Base-by-base conservation (phyloP, 257 asterid genomes). In the Cruciata laevipes region DNA sequence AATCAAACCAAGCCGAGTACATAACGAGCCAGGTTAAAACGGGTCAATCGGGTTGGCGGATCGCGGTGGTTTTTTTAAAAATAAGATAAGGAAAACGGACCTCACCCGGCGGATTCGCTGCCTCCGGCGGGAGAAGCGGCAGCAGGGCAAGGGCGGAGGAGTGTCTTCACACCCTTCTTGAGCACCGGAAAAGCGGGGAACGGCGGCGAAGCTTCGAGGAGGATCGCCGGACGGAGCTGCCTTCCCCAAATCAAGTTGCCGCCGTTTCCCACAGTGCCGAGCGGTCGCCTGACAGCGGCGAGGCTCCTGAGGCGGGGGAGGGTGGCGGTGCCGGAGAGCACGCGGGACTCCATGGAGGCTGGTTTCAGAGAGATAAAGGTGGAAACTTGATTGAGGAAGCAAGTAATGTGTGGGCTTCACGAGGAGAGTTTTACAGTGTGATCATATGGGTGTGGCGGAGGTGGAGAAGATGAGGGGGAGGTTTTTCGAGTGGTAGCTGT, bases 31-130 rank as follows among this genome's bases (percentile, higher is more conserved):
- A 75, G 73, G 65, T 53, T 12, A 74, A 27, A 27, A 53, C 71
- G 66, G 55, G 55, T 16, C 17, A 37, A 42, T 42, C 51, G 51
- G 75, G 73, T 72, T n/a, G 69, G 71, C 60, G 55, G 24, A 37
- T 40, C 32, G 11, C n/a, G 25, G 60, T 12, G 25, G 24, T 3
- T 2, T 63, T 66, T 42, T 42, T 2, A 42, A 42, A 3, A 42
- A 42, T 9, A 9, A 42, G 51, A 42, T 37, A 42, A 71, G 71
- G 66, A 56, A 68, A 83, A 84, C 83, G 87, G 87, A 84, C 79
- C 88, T 85, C 84, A 90, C 99, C 97, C 99, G 77, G 89, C 68
- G 75, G 96, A 87, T 79, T 83, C 97, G 72, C 95, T 75, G 69
- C 92, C 76, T 33, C 77, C 97, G 12, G 95, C 87, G 20, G 90